Base-by-base conservation (phyloP, 352 stramenopile species). In the Globisporangium ultimum region DNA sequence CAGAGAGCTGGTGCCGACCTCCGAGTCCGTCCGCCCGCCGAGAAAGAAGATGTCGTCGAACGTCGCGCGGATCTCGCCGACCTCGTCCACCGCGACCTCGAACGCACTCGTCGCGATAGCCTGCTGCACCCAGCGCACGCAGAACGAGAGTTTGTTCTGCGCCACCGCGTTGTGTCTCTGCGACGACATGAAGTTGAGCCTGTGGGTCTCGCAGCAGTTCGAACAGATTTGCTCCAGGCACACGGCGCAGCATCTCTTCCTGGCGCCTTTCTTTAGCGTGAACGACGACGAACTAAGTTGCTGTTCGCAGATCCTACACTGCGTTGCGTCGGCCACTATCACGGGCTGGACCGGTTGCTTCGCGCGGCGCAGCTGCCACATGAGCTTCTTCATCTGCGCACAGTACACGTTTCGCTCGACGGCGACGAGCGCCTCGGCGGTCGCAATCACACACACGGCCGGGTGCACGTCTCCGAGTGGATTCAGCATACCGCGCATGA, bases 301-400 rank as follows among this genome's bases (percentile, higher is more conserved):
- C 40, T 56, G 18, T 1, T 46, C 5, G 17, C 51, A 56, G 17
- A 56, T 36, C 13, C 34, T 13, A 18, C 53, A 58, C 28, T 50
- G 22, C 3, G 38, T 5, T 36, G 28, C 28, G 28, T 36, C 28
- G 28, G 28, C 9, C 28, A 5, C 28, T 10, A 36, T 5, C 28
- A 36, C 28, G 28, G 28, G 28, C 28, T 36, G 28, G 28, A 36
- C 7, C 28, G 28, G 9, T 10, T 36, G 28, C 28, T 36, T 36
- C 3, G 28, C 28, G 28, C 28, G 22, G 17, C 15, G 22, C 11
- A 45, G 36, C 52, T 57, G 41, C 21, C 34, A 46, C 28, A 46
- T 22, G 41, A 60, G 42, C 42, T 60, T 60, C 53, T 60, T 60
- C 53, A 60, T 60, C 17, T 60, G 41, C 2, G 53, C 53, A 6